Base-by-base conservation (phyloP, 495 filamentous ascomycete species). In the Xanthoparmelia taractica region DNA sequence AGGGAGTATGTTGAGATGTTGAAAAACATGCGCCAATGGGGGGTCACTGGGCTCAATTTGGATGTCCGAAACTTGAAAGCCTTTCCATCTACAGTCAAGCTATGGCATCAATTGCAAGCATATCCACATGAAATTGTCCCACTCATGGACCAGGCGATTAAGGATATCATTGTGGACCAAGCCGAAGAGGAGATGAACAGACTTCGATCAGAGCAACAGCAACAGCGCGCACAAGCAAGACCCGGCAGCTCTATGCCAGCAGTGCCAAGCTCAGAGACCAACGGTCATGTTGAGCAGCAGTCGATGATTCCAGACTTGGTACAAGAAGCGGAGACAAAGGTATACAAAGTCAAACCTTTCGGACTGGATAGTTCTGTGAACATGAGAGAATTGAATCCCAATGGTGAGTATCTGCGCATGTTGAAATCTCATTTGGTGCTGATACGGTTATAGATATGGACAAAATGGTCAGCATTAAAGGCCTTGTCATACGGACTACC, bases 51-150 rank as follows among this genome's bases (percentile, higher is more conserved):
- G 65, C 80, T 97, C 57, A 96, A 96, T 70, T 77, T 99, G 12
- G 91, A 99, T 73, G 84, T 87, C 57, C 84, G 83, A 62, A 96
- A 97, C 69, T 83, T 99, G 65, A 96, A 93, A 73, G 81, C 91
- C 31, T 99, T 96, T 75, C 95, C 95, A 4, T 84, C 90, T 12
- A 97, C 94, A 0, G 76, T 87, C 65, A 96, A 97, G 74, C 78
- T 99, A 59, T 99, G 92, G 90, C 90, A 96, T 73, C 95, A 97
- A 71, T 79, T 91, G 56, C 90, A 92, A 66, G 85, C 87, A 29
- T 97, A 97, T 69, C 94, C 94, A 0, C 89, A 90, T 67, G 94
- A 99, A 79, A 92, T 97, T 60, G 87, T 99, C 63, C 92, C 92
- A 2, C 79, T 99, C 55, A 96, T 99, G 89, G 95, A 99, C 79